Base-by-base conservation (phyloP, 148 eudicot genomes). In the Linanthus parryae region DNA sequence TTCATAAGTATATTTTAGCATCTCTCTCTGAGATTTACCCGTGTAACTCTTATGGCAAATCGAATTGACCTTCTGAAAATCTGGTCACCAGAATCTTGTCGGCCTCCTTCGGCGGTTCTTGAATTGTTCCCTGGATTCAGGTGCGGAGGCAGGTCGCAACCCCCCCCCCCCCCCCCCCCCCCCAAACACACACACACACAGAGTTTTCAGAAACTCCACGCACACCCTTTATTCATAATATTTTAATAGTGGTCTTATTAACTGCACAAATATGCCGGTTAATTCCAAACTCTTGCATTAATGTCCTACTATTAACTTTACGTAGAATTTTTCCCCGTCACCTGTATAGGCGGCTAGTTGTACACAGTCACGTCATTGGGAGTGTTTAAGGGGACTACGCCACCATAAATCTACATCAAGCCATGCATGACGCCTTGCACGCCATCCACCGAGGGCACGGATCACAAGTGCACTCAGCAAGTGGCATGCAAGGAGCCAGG, bases 401-500 rank as follows among this genome's bases (percentile, higher is more conserved):
- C 7, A 25, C 36, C 16, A 15, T 31, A 30, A 44, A 19, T 25
- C 42, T 47, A 56, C 19, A 39, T 15, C 49, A 40, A 55, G 53
- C 37, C 66, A 73, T 68, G 78, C 73, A 31, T 48, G 61, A 56
- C 62, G 59, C 73, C 77, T 58, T n/a, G 61, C 59, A 67, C 27
- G 77, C 73, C 73, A 73, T 67, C 26, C 43, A 21, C 53, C 23
- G 64, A 64, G 52, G 25, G 56, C 55, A 53, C 44, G 54, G 10
- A 30, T 42, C 40, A 40, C 34, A 15, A 66, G 15, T 33, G 50
- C 50, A 68, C 45, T 34, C 20, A 13, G 52, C 66, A 37, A 59
- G 68, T 69, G 78, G 78, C 78, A 73, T 73, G 34, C 70, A 56
- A 36, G 78, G 78, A 68, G 78, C 73, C 73, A 73, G 73, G 78